phyloP scores from a whole-genome alignment of 1,284 basidiomycete species.

The Leucoagaricus sp. region DNA sequence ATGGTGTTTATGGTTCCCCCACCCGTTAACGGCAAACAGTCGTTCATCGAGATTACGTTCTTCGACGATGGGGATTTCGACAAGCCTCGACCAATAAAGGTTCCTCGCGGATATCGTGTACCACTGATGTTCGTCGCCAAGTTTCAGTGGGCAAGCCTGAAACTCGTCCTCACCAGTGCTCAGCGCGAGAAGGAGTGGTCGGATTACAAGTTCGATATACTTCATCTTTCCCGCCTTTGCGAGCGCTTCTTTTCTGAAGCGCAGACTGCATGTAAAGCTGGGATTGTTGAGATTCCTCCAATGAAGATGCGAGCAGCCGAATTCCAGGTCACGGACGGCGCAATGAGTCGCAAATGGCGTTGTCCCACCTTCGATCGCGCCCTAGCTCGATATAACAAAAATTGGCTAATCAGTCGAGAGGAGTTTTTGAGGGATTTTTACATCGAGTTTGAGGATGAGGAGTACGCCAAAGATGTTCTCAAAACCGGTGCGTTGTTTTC shows the following conservation, averaged over 20 bases:
- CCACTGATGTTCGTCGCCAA: conserved; percentile 44
- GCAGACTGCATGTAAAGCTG: conserved; percentile 20
- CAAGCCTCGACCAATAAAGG: conserved; percentile 17
- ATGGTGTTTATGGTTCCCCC: conserved; percentile 37
- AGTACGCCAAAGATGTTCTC: conserved; percentile 41
- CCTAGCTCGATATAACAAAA: conserved; percentile 38
- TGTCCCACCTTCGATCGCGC: conserved; percentile 42
- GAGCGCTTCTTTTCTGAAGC: conserved; percentile 33
- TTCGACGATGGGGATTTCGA: conserved; percentile 20
- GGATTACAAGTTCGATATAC: conserved; percentile 39
- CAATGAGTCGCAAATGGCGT: conserved; percentile 36
- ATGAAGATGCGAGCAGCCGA: conserved; percentile 2
- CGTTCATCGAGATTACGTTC: conserved; percentile 19
- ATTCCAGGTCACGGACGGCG: conserved; percentile 13
- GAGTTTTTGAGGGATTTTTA: conserved; percentile 40
- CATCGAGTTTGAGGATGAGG: conserved; percentile 40
- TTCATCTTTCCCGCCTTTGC: conserved; percentile 41
- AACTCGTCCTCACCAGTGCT: conserved; percentile 35
- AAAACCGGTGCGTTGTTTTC: conserved; percentile 32
- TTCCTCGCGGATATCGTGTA: conserved; percentile 38
- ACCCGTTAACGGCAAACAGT: conserved; percentile 18
- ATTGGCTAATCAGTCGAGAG: conserved; percentile 41
- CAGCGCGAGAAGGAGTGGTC: conserved; percentile 37
- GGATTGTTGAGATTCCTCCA: conserved; percentile 7
- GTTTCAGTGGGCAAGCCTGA: conserved; percentile 40